Percentiles rank a stretch among this genome's conserved stretches.
Conservation (phyloP, 768 basidiomycete species). For the Fomitopsis serialis region DNA sequence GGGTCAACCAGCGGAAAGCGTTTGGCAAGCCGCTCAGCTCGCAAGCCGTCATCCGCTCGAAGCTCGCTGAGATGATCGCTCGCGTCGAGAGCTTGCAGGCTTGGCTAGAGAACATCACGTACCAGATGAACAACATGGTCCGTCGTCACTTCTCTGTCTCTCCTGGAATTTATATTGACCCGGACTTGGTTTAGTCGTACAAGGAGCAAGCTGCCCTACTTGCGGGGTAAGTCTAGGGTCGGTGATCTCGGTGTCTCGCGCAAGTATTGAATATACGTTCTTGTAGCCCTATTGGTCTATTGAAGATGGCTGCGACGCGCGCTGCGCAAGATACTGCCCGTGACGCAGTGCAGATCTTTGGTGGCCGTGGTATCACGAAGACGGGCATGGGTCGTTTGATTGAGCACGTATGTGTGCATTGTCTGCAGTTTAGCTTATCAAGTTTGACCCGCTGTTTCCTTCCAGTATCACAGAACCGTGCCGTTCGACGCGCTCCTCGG, state of each 20-base stretch:
- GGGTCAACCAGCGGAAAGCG: conserved; percentile 85
- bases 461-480: conserved; percentile 37
- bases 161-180: too few species aligned
- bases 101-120: conserved; percentile 86
- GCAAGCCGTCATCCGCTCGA: conserved; percentile 83
- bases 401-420: conserved; percentile 53
- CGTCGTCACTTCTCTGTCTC: conserved; percentile 6
- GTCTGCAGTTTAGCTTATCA: not conserved
- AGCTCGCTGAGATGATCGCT: conserved; percentile 86
- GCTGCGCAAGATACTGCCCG: conserved; percentile 75
- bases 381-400: conserved; percentile 76
- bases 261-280: not conserved
- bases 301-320: conserved; percentile 75
- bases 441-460: not conserved
- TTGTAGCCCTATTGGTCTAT: conserved; percentile 63
- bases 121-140: conserved; percentile 84
- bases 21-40: conserved; percentile 85
- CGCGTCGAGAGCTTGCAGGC: conserved; percentile 74
- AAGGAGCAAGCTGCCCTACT: conserved; percentile 67
- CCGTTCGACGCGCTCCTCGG: conserved; percentile 37
- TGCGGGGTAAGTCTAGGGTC: conserved; percentile 52
- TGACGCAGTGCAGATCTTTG: conserved; percentile 84
- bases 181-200: conserved; percentile 33
- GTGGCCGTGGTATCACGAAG: conserved; percentile 79
- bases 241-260: not conserved